A percentile compares a stretch with the other conserved stretches of the same genome.
Evolutionary conservation across 2,329 filamentous ascomycete species (phyloP).

Genomic region (Neonectria hederae): DNA sequence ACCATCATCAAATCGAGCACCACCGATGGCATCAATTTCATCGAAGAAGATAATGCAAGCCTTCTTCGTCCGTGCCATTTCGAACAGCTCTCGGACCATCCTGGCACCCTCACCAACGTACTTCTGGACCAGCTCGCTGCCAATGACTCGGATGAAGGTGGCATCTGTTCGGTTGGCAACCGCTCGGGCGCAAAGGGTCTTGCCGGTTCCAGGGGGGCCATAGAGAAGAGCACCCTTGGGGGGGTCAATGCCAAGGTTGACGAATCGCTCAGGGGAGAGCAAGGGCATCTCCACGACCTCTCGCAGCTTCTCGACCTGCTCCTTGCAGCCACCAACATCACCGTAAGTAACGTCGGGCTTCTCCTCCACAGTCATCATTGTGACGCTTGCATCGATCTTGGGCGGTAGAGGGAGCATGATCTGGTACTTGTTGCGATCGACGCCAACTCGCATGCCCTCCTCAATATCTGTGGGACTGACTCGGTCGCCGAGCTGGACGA

Average conservation of each 20-base stretch:
- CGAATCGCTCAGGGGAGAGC: slow-evolving; percentile 94
- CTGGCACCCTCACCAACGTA: slow-evolving; percentile 98
- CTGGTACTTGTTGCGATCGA: slow-evolving; percentile 99
- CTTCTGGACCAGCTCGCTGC: slow-evolving; percentile 97
- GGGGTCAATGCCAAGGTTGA: slow-evolving; percentile 98
- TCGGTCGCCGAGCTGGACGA: slow-evolving; percentile 95
- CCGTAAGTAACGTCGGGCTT: slow-evolving; percentile 99
- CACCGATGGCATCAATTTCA: slow-evolving; percentile 96
- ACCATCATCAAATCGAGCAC: slow-evolving; percentile 95
- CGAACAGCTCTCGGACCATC: slow-evolving; percentile 98
- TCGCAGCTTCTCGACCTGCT: slow-evolving; percentile 98
- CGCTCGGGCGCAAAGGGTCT: slow-evolving; percentile 96
- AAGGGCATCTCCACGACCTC: slow-evolving; percentile 99
- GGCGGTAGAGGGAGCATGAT: slow-evolving; percentile 95
- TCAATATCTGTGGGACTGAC: slow-evolving; percentile 99
- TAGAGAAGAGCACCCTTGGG: slow-evolving; percentile 97
- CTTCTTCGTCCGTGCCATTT: slow-evolving; percentile 99
- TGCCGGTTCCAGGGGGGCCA: slow-evolving; percentile 97
- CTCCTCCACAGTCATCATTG: slow-evolving; percentile 99
- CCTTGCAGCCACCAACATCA: slow-evolving; percentile 98
- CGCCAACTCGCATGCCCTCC: slow-evolving; percentile 98
- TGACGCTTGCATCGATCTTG: slow-evolving; percentile 98
- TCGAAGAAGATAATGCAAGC: slow-evolving; percentile 98
- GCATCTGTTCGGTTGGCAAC: slow-evolving; percentile 98
- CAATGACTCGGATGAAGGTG: slow-evolving; percentile 98